Base-by-base conservation (phyloP, 2,329 filamentous ascomycete species). In the Leptosphaerulina australis region DNA sequence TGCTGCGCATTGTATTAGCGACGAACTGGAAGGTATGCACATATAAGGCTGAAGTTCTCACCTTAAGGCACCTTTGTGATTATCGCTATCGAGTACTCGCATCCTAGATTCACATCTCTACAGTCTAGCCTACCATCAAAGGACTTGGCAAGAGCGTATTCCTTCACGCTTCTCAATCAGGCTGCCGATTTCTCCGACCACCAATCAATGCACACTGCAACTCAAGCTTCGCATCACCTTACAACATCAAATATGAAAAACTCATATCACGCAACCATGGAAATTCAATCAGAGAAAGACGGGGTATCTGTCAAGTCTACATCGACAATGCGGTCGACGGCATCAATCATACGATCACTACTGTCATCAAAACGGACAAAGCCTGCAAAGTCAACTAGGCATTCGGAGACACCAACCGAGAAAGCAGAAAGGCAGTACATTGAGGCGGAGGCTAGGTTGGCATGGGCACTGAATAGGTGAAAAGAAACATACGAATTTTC, bases 271-370 rank as follows among this genome's bases (percentile, higher is more conserved):
- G 1, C 31, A 21, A 55, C 22, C 18, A 43, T 34, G 18, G 53
- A 34, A 20, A 38, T 31, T 4, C 28, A 11, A 11, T 6, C 28
- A 17, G 44, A 59, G 12, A 58, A 49, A 10, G 58, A 62, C 25
- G 25, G 45, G 12, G 36, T 51, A 33, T 69, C 66, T 1, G 56
- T 54, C 4, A 56, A 18, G 18, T 64, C 64, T 7, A 59, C 52
- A 40, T 68, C 66, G 14, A 66, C 66, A 15, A 59, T 60, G 18
- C 35, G 59, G 10, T 64, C 65, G 6, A 62, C 58, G 6, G 64
- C 63, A 8, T 45, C 58, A 2, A 50, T 68, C 5, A 51, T 70
- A 14, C 56, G 60, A 28, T 62, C 57, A 1, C 48, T 66, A 12
- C 54, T 63, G 7, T 53, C 53, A n/a, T 59, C 53, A 7, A 60